phyloP scores from a whole-genome alignment of 1,284 basidiomycete genomes.

The Sanguinoderma infundibulare region DNA sequence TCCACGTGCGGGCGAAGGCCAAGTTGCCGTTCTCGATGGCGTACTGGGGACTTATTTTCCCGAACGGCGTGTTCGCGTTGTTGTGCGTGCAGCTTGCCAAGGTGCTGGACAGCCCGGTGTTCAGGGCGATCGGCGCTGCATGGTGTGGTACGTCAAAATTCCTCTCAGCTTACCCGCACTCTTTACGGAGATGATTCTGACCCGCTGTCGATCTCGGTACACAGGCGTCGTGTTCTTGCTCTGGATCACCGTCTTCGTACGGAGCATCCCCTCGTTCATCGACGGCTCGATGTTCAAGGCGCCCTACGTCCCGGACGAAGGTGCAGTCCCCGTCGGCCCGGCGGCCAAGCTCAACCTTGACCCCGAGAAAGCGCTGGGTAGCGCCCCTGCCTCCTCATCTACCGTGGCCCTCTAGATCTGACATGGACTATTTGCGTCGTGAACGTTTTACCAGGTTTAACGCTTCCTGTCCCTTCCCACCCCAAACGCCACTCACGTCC shows the following conservation, averaged over 20 bases:
- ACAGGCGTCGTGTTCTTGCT: constrained; percentile 47
- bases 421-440: not conserved
- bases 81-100: constrained; percentile 49
- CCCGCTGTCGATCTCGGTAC: no score
- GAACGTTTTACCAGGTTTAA: not conserved
- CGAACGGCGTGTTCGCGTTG: constrained; percentile 52
- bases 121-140: constrained; percentile 35
- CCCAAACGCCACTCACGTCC: not conserved
- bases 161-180: constrained; percentile 15
- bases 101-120: constrained; percentile 47
- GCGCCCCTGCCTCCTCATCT: constrained; percentile 8
- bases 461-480: not conserved
- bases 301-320: constrained; percentile 38
- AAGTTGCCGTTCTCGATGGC: constrained; percentile 44
- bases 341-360: constrained; percentile 7
- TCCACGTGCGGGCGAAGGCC: constrained; percentile 30
- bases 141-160: constrained; percentile 34
- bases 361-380: constrained; percentile 21
- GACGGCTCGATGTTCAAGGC: constrained; percentile 51
- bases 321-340: not conserved
- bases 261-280: constrained; percentile 45
- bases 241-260: constrained; percentile 48
- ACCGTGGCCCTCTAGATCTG: constrained; percentile 17
- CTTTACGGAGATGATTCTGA: not conserved
- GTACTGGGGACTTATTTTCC: constrained; percentile 57